A percentile compares a stretch with the other conserved stretches of the same genome.
phyloP scores from a whole-genome alignment of 345 rosid genomes.

The Hirschfeldia incana region DNA sequence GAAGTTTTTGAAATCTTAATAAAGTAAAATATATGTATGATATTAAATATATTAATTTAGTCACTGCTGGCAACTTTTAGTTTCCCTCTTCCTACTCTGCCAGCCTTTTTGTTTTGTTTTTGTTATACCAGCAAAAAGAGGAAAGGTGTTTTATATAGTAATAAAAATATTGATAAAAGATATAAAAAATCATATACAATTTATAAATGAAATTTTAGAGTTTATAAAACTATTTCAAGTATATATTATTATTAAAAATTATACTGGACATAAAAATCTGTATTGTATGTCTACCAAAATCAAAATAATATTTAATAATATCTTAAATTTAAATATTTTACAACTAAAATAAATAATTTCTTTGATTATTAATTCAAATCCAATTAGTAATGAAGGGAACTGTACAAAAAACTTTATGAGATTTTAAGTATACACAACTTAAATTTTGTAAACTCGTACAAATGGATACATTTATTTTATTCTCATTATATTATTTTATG shows the following conservation, averaged over 20 bases:
- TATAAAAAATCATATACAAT: not conserved
- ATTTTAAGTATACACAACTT: not conserved
- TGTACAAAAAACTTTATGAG: not conserved
- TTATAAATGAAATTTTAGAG: not conserved
- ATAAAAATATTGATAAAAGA: not conserved
- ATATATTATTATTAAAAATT: not conserved
- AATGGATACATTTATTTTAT: not conserved
- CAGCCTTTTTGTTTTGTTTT: not conserved
- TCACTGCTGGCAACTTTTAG: not conserved
- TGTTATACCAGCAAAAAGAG: not conserved
- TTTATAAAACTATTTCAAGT: not conserved
- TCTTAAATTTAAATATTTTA: not conserved
- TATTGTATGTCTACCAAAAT: not conserved
- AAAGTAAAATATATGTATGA: not conserved
- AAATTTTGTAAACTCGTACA: not conserved
- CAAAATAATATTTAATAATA: not conserved
- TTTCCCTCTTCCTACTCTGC: not conserved
- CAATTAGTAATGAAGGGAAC: not conserved
- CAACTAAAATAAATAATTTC: not conserved
- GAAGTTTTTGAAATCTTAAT: not conserved
- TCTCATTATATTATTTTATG: not conserved
- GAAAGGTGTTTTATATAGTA: not conserved
- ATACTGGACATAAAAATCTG: not conserved
- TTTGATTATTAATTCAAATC: not conserved
- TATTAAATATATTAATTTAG: not conserved